Percentiles rank a stretch among this genome's conserved stretches.
phyloP scores from a whole-genome alignment of 495 filamentous ascomycete species.

The Choiromyces venosus region DNA sequence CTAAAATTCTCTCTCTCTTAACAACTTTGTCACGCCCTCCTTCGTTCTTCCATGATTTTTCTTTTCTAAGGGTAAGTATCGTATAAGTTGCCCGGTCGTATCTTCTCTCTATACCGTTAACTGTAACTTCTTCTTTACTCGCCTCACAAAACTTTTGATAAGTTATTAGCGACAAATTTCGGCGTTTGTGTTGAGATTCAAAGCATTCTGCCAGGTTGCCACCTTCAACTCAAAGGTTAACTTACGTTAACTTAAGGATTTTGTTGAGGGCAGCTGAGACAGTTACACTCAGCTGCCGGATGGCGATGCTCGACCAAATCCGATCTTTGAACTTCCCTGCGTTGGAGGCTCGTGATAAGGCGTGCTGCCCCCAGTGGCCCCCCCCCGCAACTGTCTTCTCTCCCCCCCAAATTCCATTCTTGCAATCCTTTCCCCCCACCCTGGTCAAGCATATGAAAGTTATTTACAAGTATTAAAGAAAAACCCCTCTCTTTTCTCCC shows the following conservation, averaged over 20 bases:
- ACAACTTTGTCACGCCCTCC: not conserved
- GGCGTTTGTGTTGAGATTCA: not conserved
- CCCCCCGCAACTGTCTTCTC: not conserved
- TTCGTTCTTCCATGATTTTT: not conserved
- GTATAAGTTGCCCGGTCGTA: not conserved
- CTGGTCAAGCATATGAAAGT: not conserved
- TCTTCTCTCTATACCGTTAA: not conserved
- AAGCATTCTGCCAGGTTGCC: not conserved
- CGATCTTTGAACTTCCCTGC: not conserved
- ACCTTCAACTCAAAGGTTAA: not conserved
- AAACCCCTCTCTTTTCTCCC: not conserved
- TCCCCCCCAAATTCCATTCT: too few species aligned
- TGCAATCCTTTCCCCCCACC: not conserved
- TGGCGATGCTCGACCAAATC: not conserved
- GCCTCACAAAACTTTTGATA: not conserved
- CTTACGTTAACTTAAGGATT: not conserved
- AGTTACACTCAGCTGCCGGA: not conserved
- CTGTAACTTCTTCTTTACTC: not conserved
- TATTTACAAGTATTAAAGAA: not conserved
- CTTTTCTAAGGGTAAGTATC: not conserved
- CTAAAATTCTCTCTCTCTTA: too few species aligned
- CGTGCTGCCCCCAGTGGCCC: not conserved
- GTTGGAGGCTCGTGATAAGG: not conserved
- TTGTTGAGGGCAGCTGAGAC: not conserved
- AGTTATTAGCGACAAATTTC: not conserved